These are phyloP conservation scores for Saturnispora bothae DNA, from an alignment of 805 yeast genomes.

Conservation along the genomic window DNA sequence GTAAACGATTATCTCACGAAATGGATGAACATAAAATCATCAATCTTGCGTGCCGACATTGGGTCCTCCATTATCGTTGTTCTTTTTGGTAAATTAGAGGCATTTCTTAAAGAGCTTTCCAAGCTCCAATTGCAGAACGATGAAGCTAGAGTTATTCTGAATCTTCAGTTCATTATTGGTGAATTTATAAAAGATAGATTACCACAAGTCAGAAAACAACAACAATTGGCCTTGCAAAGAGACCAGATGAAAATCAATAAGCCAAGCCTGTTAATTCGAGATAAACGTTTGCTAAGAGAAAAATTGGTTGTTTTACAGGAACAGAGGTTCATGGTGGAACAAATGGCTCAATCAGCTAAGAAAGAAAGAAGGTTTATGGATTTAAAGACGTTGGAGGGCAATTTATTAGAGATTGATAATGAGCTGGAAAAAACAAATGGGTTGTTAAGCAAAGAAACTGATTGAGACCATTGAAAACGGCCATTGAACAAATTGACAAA, in stretches of 20 bases:
- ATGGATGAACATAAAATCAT: no score
- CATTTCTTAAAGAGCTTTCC: constrained; percentile 32
- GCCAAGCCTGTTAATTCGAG: constrained; percentile 33
- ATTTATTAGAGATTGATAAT: constrained; percentile 43
- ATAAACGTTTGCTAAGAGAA: constrained; percentile 53
- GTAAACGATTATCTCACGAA: no score
- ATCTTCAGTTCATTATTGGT: constrained; percentile 48
- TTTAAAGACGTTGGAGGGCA: constrained; percentile 45
- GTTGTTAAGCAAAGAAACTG: no score
- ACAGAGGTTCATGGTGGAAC: constrained; percentile 62
- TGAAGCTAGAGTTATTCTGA: constrained; percentile 37
- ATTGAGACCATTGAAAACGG: no score
- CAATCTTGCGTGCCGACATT: not conserved
- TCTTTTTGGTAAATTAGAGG: constrained; percentile 24
- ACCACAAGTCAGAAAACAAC: constrained; percentile 52
- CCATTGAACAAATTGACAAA: no score
- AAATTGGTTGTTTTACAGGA: constrained; percentile 81
- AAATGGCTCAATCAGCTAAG: constrained; percentile 52
- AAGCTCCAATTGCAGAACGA: constrained; percentile 18
- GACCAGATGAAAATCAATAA: constrained; percentile 8
- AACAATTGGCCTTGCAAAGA: constrained; percentile 24
- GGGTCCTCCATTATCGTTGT: not conserved
- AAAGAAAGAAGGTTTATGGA: constrained; percentile 71
- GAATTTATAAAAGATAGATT: constrained; percentile 58
- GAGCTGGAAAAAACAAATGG: constrained; percentile 38